Base-by-base conservation (phyloP, 805 yeast genomes). In the Monosporozyma yasuniensis region DNA sequence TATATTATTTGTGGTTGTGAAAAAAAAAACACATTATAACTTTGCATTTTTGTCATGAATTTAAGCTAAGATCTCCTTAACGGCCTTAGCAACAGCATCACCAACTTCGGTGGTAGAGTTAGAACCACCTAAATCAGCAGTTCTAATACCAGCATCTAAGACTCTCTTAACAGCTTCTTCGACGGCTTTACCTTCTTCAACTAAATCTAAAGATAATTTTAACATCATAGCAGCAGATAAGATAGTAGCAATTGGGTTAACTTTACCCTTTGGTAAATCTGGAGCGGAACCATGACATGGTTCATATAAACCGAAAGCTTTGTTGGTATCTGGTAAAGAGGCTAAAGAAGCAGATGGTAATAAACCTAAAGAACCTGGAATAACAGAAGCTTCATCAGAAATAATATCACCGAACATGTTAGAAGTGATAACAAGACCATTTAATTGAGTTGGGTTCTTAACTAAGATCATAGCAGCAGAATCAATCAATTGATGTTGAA, bases 261-360 rank as follows among this genome's bases (percentile, higher is more conserved):
- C 99, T 72, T 87, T 84, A 67, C 88, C 87, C 52, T 72, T 74
- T 47, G 83, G 82, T 65, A 91, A 80, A 69, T 91, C 99, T 47
- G 99, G 99, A 34, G 99, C 99, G 44, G 96, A 84, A 45, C 99
- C 99, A 68, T 91, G 99, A 66, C 97, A 91, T 57, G 99, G 98
- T 73, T 93, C 99, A 68, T 93, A 93, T 56, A 93, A 75, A 52
- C 99, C 99, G 65, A 93, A 90, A 0, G 98, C 98, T 47, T 78
- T 74, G 76, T 90, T 90, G 38, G 91, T 80, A 70, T 91, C 96
- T 48, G 99, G 99, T 65, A 93, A 77, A n/a, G 97, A 88, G 3
- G 97, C 93, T 64, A 93, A 79, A 19, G 98, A 91, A 3, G 99
- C 76, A 50, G 96, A 87, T 47, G 99, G 99, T 56, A 93, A 78